phyloP scores from a whole-genome alignment of 768 basidiomycete genomes.

The Dentipellis fragilis region DNA sequence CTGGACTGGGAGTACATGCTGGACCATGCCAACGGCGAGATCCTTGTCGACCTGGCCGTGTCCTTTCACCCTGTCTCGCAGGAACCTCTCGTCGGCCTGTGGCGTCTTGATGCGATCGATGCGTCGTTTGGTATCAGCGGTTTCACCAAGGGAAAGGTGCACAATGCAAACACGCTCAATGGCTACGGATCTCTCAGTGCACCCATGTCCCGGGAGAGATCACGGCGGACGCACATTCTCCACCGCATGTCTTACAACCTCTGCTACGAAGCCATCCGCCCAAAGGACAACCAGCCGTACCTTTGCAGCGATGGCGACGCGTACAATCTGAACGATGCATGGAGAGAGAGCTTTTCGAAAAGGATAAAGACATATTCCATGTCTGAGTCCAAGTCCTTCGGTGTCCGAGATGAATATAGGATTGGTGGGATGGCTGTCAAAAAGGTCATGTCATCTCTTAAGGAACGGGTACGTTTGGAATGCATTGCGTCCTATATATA shows the following conservation, averaged over 20 bases:
- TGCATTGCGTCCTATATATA: not conserved
- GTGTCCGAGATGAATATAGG: not conserved
- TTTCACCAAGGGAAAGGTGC: not conserved
- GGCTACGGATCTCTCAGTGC: not conserved
- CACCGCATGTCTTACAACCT: not conserved
- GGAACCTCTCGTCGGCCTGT: not conserved
- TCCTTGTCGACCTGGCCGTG: not conserved
- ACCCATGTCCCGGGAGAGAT: not conserved
- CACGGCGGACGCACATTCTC: not conserved
- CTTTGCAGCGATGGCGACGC: not conserved
- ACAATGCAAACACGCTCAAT: not conserved
- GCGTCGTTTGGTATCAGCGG: not conserved
- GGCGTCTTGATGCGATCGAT: not conserved
- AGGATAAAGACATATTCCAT: not conserved
- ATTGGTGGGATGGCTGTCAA: not conserved
- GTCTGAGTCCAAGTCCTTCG: not conserved
- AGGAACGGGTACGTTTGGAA: not conserved
- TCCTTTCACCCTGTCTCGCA: not conserved
- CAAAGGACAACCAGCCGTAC: not conserved
- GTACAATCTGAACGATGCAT: not conserved
- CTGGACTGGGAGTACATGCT: not conserved
- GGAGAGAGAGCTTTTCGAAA: not conserved
- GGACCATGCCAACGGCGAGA: not conserved
- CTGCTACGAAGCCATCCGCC: not conserved
- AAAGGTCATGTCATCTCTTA: too few species aligned